Percentiles rank a stretch among this genome's conserved stretches.
Conservation (phyloP, 768 basidiomycete genomes). For the Amanita polypyramis region DNA sequence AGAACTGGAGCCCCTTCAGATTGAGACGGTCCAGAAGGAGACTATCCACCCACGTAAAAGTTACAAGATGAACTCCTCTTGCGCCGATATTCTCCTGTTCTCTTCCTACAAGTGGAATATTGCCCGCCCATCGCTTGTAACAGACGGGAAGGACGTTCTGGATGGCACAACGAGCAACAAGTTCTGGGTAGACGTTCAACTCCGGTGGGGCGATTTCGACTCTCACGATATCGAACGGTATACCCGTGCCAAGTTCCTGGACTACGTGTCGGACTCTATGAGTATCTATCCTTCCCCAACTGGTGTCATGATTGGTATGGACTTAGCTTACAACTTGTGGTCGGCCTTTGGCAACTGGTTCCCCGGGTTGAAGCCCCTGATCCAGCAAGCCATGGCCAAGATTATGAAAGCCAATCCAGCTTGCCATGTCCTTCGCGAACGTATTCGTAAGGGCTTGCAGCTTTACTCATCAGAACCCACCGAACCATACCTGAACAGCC, state of each 20-base stretch:
- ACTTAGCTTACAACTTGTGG: constrained; percentile 96
- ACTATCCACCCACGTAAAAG: constrained; percentile 99
- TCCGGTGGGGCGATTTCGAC: constrained; percentile 98
- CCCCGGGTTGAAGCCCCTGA: constrained; percentile 95
- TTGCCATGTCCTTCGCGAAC: constrained; percentile 93
- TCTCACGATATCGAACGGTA: constrained; percentile 99
- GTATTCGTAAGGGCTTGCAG: constrained; percentile 96
- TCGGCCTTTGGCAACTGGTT: constrained; percentile 99
- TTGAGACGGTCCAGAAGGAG: constrained; percentile 99
- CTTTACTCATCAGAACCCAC: constrained; percentile 98
- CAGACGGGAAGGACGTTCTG: constrained; percentile 90
- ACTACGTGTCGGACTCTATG: constrained; percentile 97
- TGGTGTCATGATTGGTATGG: constrained; percentile 98
- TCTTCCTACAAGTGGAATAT: constrained; percentile 99
- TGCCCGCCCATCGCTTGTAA: constrained; percentile 87
- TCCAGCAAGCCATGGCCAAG: constrained; percentile 99
- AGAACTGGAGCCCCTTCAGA: constrained; percentile 94
- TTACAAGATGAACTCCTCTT: constrained; percentile 99
- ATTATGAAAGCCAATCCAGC: constrained; percentile 99
- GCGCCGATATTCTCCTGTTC: constrained; percentile 95
- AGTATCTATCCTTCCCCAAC: constrained; percentile 99
- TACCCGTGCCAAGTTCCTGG: constrained; percentile 97
- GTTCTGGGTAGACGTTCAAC: constrained; percentile 95
- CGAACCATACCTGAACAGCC: constrained; percentile 97
- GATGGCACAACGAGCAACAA: constrained; percentile 99